A percentile compares a stretch with the other conserved stretches of the same genome.
These are phyloP conservation scores for Suillus ampliporus DNA, from an alignment of 768 basidiomycete species.

Conservation along the genomic window DNA sequence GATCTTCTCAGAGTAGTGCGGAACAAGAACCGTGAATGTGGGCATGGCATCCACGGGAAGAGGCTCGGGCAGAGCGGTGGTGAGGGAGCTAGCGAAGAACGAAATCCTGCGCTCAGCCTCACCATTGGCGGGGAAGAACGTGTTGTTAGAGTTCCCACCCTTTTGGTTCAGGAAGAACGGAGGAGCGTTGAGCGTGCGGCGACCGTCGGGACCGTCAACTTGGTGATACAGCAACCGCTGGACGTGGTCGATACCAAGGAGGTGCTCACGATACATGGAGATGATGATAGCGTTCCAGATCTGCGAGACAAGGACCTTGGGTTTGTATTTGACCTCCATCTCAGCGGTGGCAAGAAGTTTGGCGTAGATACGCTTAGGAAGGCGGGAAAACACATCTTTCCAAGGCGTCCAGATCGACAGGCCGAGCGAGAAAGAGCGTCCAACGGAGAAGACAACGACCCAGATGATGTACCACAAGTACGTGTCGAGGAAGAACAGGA, in stretches of 20 bases:
- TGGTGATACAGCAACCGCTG: slow-evolving; percentile 98
- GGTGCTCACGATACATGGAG: slow-evolving; percentile 99
- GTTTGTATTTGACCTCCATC: slow-evolving; percentile 99
- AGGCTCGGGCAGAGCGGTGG: slow-evolving; percentile 93
- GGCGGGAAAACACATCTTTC: slow-evolving; percentile 94
- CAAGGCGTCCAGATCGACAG: slow-evolving; percentile 99
- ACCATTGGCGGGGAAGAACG: slow-evolving; percentile 93
- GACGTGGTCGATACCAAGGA: slow-evolving; percentile 97
- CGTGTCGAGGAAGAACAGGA: slow-evolving; percentile 99
- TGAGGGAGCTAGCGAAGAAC: slow-evolving; percentile 97
- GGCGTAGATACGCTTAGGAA: slow-evolving; percentile 98
- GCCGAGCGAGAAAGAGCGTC: slow-evolving; percentile 88
- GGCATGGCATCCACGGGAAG: slow-evolving; percentile 99
- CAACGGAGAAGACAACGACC: slow-evolving; percentile 94
- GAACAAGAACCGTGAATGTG: slow-evolving; percentile 98
- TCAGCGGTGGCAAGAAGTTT: slow-evolving; percentile 94
- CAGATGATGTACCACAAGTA: slow-evolving; percentile 99
- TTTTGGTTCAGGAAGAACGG: slow-evolving; percentile 98
- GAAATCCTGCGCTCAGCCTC: slow-evolving; percentile 98
- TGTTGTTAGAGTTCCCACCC: slow-evolving; percentile 66
- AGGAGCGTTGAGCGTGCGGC: slow-evolving; percentile 91
- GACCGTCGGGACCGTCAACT: slow-evolving; percentile 87
- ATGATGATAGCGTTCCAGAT: slow-evolving; percentile 99
- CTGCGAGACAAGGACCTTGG: slow-evolving; percentile 98
- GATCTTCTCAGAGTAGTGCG: slow-evolving; percentile 99